Conservation (phyloP, 768 basidiomycete species). For the Clitopilus passeckerianus region DNA sequence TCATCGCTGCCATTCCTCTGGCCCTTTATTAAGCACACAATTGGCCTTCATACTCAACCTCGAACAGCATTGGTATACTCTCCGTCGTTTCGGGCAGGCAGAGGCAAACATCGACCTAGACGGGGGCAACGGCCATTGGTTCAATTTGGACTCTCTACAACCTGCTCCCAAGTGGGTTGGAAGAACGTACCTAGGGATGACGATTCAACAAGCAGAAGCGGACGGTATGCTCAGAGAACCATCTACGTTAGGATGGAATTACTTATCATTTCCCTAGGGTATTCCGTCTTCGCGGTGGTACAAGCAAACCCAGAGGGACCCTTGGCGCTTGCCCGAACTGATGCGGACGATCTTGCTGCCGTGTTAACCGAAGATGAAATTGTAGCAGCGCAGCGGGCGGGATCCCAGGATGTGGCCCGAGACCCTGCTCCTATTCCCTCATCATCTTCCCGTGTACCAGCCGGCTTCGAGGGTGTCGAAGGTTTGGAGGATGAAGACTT, state of each 20-base stretch:
- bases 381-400: slow-evolving; percentile 6
- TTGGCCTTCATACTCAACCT: slow-evolving; percentile 86
- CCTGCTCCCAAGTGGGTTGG: slow-evolving; percentile 76
- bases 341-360: slow-evolving; percentile 68
- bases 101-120: slow-evolving; percentile 35
- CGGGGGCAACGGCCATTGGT: slow-evolving; percentile 68
- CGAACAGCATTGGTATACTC: slow-evolving; percentile 85
- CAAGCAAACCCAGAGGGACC: slow-evolving; percentile 52
- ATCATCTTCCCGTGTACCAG: slow-evolving; percentile 6
- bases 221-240: slow-evolving; percentile 50
- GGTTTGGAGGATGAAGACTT: slow-evolving; percentile 80
- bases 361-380: slow-evolving; percentile 47
- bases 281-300: slow-evolving; percentile 75
- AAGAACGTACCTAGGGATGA: slow-evolving; percentile 79
- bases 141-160: slow-evolving; percentile 80
- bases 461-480: slow-evolving; percentile 13
- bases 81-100: slow-evolving; percentile 70
- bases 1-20: not conserved
- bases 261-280: slow-evolving; percentile 42
- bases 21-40: slow-evolving; percentile 49
- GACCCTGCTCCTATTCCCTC: slow-evolving; percentile 1
- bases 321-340: slow-evolving; percentile 55
- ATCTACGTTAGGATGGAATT: not conserved
- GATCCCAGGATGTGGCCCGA: slow-evolving; percentile 3
- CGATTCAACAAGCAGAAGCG: slow-evolving; percentile 79